A percentile compares a stretch with the other conserved stretches of the same genome.
Evolutionary conservation across 2,329 filamentous ascomycete genomes (phyloP).

Genomic region (Leptographium wingfieldii): DNA sequence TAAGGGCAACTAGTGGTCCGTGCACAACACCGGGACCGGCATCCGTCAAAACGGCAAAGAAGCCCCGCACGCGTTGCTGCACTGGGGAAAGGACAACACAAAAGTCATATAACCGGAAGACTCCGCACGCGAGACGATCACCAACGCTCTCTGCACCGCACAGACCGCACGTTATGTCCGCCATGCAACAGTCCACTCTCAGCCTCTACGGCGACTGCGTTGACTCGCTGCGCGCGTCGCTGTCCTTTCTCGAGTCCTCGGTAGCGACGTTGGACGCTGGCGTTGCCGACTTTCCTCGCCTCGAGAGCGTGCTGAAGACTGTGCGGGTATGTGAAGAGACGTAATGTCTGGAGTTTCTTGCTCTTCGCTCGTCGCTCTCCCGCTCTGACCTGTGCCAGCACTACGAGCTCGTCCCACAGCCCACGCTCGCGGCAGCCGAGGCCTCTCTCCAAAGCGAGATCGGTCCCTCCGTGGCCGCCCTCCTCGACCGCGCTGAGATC

Average conservation of each 20-base stretch:
- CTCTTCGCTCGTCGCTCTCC: slow-evolving; percentile 2
- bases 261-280: slow-evolving; percentile 43
- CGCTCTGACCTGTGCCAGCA: slow-evolving; percentile 39
- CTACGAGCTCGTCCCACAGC: slow-evolving; percentile 84
- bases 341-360: too few species aligned
- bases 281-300: slow-evolving; percentile 44
- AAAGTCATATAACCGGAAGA: not conserved
- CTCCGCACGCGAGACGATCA: not conserved
- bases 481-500: slow-evolving; percentile 70
- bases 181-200: not conserved
- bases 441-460: slow-evolving; percentile 78
- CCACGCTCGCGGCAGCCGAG: slow-evolving; percentile 70
- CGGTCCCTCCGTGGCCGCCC: slow-evolving; percentile 67
- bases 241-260: slow-evolving; percentile 47
- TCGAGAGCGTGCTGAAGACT: slow-evolving; percentile 42
- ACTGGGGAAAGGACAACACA: not conserved
- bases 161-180: not conserved
- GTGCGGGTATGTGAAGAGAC: slow-evolving; percentile 32
- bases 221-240: slow-evolving; percentile 44
- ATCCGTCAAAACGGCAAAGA: not conserved
- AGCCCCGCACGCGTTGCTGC: not conserved
- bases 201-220: slow-evolving; percentile 42
- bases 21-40: not conserved
- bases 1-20: not conserved
- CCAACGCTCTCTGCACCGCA: too few species aligned